Evolutionary conservation across 2,329 filamentous ascomycete species (phyloP), one percentile per base, ranked within the genome.

Genomic region (Alternaria brassicae): DNA sequence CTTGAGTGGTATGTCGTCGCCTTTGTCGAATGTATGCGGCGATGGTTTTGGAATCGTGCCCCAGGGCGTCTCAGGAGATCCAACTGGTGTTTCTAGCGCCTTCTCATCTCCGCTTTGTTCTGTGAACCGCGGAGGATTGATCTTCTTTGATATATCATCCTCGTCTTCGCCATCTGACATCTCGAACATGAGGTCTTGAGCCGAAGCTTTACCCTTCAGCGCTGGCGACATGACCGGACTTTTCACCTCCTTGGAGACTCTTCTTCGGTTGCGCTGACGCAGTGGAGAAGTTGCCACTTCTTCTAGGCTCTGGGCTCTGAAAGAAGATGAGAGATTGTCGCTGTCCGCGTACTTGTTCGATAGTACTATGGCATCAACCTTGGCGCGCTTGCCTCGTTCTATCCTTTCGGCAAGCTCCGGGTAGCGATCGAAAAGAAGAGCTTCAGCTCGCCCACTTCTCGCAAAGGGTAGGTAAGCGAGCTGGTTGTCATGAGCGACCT

Each of bases 151-250:
- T 6, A 40, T 8, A 10, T 52, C 60, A 6, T 56, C 49, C 3
- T 64, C 58, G 6, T 71, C 71, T 15, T 76, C 84, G 41, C 93
- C 92, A 36, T 96, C 93, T 58, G 97, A 94, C 93, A 97, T 97
- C 65, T 92, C 88, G 72, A 97, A 97, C 77, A 97, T 96, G 54
- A 97, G 83, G 67, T 97, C 93, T 36, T 84, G 84, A 1, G 84
- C 81, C 0, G 90, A 93, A 19, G 84, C 84, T 69, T 88, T 92
- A 1, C 89, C 84, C 54, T 86, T 88, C 42, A 95, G 81, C 17
- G 80, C 82, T 1, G 92, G 92, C 56, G 88, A 91, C 51, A 85
- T 83, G 0, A 84, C 82, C 60, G 87, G 86, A 62, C 88, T 88
- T 56, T 82, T 86, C 1, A 81, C 80, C 58, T 81, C 79, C 58